Base-by-base conservation (phyloP, 2,329 filamentous ascomycete genomes). In the Fusarium clavum region DNA sequence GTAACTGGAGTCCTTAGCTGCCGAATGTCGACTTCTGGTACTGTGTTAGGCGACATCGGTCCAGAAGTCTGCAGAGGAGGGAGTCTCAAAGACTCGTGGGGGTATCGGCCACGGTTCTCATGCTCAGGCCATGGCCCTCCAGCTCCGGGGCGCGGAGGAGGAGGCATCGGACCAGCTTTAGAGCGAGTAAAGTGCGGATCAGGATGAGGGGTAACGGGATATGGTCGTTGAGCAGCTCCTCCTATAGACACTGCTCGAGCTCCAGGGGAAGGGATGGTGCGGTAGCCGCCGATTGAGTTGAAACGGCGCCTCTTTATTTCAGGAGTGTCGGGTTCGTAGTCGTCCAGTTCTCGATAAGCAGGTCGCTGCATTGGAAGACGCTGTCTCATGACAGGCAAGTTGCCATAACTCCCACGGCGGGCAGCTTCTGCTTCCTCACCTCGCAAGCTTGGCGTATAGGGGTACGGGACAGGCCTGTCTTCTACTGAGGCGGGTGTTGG, bases 221-320 rank as follows among this genome's bases (percentile, higher is more conserved):
- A 78, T 13, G 68, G 61, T 14, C 73, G 72, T 54, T 70, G 65
- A 9, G 71, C 27, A 49, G 71, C 57, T 5, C 60, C 64, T 20
- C 69, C 71, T 24, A 76, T 74, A 10, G 75, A 70, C 16, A 70
- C 56, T 20, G 70, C 54, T 25, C 77, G 73, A 54, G 57, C 48
- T 32, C 47, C 25, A 46, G 61, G 61, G 48, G 73, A 63, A 8
- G 69, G 62, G 16, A 65, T 69, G 3, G 74, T 57, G 44, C 79
- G 79, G 34, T 81, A 82, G 14, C 75, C 72, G 3, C 76, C 79
- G 56, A 69, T 70, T 45, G 81, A 82, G 67, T 87, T 87, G 73
- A 87, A 87, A 40, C 90, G 87, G 24, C 91, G 87, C 60, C 90
- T 86, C 76, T 92, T 92, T 29, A 81, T 78, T 56, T 91, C 90